A percentile compares a stretch with the other conserved stretches of the same genome.
phyloP scores from a whole-genome alignment of 257 asterid species.

The Coffea eugenioides region DNA sequence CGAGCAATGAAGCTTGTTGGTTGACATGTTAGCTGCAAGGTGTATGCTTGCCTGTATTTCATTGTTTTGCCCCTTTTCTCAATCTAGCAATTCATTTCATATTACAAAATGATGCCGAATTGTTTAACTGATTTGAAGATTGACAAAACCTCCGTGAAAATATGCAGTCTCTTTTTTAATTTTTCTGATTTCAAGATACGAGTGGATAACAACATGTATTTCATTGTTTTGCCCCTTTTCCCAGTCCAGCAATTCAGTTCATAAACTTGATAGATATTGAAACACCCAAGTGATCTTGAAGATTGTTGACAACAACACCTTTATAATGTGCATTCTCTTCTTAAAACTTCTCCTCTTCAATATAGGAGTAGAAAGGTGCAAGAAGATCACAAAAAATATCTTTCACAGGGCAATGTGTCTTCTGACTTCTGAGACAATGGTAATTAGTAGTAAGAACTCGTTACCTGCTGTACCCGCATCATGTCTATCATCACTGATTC shows the following conservation, averaged over 20 bases:
- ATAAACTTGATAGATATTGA: neutral
- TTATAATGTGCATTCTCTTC: neutral
- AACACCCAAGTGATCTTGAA: neutral
- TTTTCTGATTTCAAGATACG: neutral
- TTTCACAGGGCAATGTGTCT: neutral
- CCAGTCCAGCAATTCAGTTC: neutral
- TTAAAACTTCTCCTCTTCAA: neutral
- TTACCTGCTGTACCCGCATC: constrained; percentile 88
- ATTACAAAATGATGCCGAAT: neutral
- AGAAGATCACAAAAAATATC: neutral
- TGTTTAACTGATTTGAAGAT: constrained; percentile 3
- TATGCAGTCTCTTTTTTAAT: neutral
- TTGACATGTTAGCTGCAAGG: neutral
- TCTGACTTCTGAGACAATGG: neutral
- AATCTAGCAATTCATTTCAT: neutral
- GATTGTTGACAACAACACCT: neutral
- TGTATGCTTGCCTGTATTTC: neutral
- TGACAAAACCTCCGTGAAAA: neutral
- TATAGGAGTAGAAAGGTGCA: neutral
- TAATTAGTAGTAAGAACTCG: neutral
- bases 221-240: neutral
- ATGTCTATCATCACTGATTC: constrained; percentile 67
- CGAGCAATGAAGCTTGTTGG: neutral
- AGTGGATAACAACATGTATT: neutral
- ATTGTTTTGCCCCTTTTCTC: neutral